Base-by-base conservation (phyloP, 768 basidiomycete genomes). In the Mycena crocata region DNA sequence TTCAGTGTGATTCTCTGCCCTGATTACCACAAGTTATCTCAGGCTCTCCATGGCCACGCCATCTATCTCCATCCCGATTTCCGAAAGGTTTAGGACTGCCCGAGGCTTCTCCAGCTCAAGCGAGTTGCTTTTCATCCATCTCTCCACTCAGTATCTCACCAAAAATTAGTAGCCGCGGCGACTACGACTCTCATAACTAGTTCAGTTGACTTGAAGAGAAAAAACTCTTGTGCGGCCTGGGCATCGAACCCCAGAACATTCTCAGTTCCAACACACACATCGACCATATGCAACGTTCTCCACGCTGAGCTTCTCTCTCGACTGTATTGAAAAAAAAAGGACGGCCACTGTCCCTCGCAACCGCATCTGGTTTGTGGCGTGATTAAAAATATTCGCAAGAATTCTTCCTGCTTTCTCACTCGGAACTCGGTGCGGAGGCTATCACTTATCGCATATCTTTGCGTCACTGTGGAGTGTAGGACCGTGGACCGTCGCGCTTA, bases 361-460 rank as follows among this genome's bases (percentile, higher is more conserved):
- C 49, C 31, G 58, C 24, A 9, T 13, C 24, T 17, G 24, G 21
- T 23, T n/a, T 13, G 28, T 46, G 55, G 55, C 45, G 26, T 19
- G 23, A 34, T 34, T 21, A 48, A 54, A 46, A 57, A 44, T 17
- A 17, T 48, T 30, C 28, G 45, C 12, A 17, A 52, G 30, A 19
- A 39, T 1, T 32, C 31, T 46, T 52, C 24, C 34, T 24, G 46
- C 30, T 34, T 45, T 51, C 44, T 40, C 46, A 26, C 40, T 51
- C 57, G 64, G 64, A 54, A 23, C 14, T 48, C 57, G 64, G 64
- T 34, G 55, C 57, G 64, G 13, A 23, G 44, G 19, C 24, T 34
- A 44, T 50, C 24, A 59, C 56, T 45, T 66, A 59, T 66, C 64
- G 57, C 64, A 50, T 52, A 65, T 65, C 26, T 39, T 65, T 58